Conservation (phyloP, 257 asterid genomes). For the Nemophila menziesii region DNA sequence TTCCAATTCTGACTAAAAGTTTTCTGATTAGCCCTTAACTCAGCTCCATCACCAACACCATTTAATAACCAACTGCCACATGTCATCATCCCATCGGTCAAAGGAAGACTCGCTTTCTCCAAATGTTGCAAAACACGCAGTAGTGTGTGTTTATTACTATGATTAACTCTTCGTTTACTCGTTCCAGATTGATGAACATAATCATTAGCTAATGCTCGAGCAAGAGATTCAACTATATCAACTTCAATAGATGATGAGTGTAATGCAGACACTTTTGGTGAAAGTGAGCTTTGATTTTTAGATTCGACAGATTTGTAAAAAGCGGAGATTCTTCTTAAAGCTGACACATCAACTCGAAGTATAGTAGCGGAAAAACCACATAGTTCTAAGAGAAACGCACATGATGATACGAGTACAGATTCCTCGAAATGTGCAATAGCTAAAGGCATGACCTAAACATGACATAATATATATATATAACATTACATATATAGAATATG, state of each 20-base stretch:
- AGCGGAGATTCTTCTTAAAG: conserved; percentile 86
- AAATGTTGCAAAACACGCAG: conserved; percentile 78
- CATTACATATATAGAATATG: neutral
- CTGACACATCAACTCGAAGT: conserved; percentile 74
- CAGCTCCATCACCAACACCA: conserved; percentile 81
- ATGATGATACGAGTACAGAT: conserved; percentile 84
- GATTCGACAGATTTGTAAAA: conserved; percentile 56
- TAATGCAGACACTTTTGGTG: conserved; percentile 48
- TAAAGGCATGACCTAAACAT: conserved; percentile 72
- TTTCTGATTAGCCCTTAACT: conserved; percentile 83
- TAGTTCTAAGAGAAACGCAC: conserved; percentile 79
- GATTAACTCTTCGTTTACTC: conserved; percentile 32
- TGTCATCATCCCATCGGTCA: conserved; percentile 48
- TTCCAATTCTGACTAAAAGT: conserved; percentile 84
- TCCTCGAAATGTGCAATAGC: conserved; percentile 84
- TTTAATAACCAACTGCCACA: conserved; percentile 85
- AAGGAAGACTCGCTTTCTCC: conserved; percentile 85
- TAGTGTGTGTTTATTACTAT: conserved; percentile 51
- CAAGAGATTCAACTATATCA: conserved; percentile 71
- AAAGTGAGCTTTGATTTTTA: conserved; percentile 33
- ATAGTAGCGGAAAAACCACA: conserved; percentile 69
- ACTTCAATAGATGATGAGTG: conserved; percentile 42
- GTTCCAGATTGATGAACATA: conserved; percentile 48
- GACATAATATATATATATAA: neutral
- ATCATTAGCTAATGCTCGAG: conserved; percentile 86